phyloP scores from a whole-genome alignment of 768 basidiomycete genomes.

The Xerocomellus dryophilus region DNA sequence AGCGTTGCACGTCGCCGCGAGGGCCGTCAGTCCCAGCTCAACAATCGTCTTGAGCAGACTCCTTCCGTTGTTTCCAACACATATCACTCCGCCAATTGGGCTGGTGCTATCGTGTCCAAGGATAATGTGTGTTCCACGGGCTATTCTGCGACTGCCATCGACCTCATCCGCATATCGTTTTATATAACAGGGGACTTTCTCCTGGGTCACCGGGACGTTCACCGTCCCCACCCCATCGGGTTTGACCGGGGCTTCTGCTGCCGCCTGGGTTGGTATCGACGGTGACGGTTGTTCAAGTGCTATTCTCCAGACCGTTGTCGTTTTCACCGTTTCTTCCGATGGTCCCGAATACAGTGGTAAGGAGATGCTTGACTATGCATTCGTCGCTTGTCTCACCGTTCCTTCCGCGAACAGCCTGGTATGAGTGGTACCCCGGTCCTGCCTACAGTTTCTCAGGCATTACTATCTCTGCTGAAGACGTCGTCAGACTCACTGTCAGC shows the following conservation, averaged over 20 bases:
- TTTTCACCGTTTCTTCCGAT: background rate
- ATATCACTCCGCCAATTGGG: too few relatives aligned
- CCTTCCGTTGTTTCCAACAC: background rate
- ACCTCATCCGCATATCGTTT: background rate
- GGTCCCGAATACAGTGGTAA: too few relatives aligned
- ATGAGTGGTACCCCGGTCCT: constrained; percentile 5
- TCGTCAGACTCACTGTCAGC: constrained; percentile 1
- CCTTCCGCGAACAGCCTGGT: constrained; percentile 1
- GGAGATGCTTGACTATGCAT: background rate
- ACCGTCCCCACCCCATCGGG: constrained; percentile 3
- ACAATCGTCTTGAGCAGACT: background rate
- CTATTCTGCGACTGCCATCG: background rate
- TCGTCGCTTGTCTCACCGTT: too few relatives aligned
- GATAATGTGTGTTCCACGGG: background rate
- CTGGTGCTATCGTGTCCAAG: too few relatives aligned
- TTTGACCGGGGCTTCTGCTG: background rate
- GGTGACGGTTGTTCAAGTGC: background rate
- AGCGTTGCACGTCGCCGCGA: background rate
- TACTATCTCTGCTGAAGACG: constrained; percentile 6
- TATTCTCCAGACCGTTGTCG: too few relatives aligned
- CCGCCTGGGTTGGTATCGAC: constrained; percentile 15
- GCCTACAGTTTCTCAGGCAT: background rate
- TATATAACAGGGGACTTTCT: constrained; percentile 7
- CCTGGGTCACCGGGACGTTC: constrained; percentile 4
- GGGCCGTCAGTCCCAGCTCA: background rate